A percentile compares a stretch with the other conserved stretches of the same genome.
Conservation (phyloP, 1,284 basidiomycete species). For the Cryptococcus sp. region DNA sequence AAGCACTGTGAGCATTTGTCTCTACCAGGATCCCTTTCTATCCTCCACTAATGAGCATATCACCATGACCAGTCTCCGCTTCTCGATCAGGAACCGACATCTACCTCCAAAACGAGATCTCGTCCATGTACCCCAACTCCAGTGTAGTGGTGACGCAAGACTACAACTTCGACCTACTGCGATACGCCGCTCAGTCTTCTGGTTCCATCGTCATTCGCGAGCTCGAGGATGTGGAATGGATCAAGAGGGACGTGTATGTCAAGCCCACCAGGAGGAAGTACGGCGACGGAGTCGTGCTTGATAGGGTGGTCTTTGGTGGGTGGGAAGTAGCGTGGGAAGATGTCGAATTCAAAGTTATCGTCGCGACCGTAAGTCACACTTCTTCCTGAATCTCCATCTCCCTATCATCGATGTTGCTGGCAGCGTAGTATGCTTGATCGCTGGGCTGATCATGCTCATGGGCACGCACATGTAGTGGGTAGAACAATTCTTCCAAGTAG, state of each 20-base stretch:
- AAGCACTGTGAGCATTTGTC: constrained; percentile 18
- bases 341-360: constrained; percentile 26
- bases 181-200: constrained; percentile 19
- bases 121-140: constrained; percentile 24
- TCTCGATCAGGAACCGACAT: constrained; percentile 25
- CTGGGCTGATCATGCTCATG: not conserved
- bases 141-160: constrained; percentile 25
- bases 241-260: constrained; percentile 22
- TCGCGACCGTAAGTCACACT: constrained; percentile 29
- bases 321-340: constrained; percentile 31
- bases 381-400: not conserved
- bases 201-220: constrained; percentile 21
- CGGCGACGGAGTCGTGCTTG: constrained; percentile 24
- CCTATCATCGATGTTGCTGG: too few relatives aligned
- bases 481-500: constrained; percentile 17
- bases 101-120: constrained; percentile 21
- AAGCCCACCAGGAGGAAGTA: constrained; percentile 23
- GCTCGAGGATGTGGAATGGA: constrained; percentile 17
- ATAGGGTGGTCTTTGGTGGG: constrained; percentile 24
- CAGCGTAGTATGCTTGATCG: too few relatives aligned
- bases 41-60: not conserved
- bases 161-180: constrained; percentile 23
- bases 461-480: constrained; percentile 17
- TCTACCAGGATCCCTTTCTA: not conserved
- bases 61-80: constrained; percentile 18